phyloP scores from a whole-genome alignment of 257 asterid genomes.

The Mitragyna speciosa region DNA sequence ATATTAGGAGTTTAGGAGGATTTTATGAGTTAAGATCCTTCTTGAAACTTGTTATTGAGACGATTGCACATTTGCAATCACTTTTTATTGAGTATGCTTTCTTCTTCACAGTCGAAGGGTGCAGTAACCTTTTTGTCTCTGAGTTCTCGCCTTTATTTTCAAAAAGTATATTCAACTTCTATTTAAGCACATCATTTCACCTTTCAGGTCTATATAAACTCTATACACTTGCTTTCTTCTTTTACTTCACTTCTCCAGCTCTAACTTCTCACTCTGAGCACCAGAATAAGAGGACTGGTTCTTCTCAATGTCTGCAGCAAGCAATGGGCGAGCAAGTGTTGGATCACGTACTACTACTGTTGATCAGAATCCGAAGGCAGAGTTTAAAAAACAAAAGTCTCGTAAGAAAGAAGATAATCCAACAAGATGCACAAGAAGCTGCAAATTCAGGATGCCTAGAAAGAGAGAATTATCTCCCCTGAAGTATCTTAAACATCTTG shows the following conservation, averaged over 20 bases:
- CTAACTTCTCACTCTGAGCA: not conserved
- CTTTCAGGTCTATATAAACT: not conserved
- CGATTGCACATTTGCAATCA: not conserved
- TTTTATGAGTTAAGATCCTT: constrained; percentile 7
- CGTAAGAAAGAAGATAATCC: constrained; percentile 12
- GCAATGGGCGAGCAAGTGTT: constrained; percentile 17
- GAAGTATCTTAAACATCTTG: constrained; percentile 30
- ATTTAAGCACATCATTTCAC: constrained; percentile 14
- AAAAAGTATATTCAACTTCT: not conserved
- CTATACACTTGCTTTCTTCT: constrained; percentile 5
- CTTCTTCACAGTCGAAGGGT: not conserved
- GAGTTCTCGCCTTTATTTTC: constrained; percentile 14
- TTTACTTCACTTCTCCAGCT: not conserved
- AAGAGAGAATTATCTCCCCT: constrained; percentile 24
- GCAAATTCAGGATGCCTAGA: constrained; percentile 33
- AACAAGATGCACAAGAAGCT: constrained; percentile 20
- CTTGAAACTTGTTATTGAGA: constrained; percentile 6
- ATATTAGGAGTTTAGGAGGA: not conserved
- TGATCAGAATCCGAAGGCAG: not conserved
- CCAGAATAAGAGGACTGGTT: not conserved
- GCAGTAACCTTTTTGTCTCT: constrained; percentile 16
- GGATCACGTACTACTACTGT: not conserved
- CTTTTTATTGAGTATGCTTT: not conserved
- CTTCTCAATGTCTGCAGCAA: constrained; percentile 22
- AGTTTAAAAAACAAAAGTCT: constrained; percentile 17